Percentiles rank a stretch among this genome's conserved stretches.
Conservation (phyloP, 2,329 filamentous ascomycete genomes). For the Sporothrix mexicana region DNA sequence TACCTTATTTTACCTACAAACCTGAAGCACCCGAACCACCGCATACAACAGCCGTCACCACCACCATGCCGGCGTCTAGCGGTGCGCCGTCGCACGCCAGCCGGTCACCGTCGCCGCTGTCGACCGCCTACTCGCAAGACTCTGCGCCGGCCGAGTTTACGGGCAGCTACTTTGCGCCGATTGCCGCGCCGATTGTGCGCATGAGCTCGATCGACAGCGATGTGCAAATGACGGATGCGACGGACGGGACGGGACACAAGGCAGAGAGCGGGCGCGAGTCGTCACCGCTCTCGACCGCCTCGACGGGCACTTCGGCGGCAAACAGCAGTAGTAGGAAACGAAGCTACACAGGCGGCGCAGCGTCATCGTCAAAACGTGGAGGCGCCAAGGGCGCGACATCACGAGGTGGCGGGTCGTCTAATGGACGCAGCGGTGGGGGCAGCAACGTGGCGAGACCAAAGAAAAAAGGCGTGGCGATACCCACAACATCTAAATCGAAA, state of each 20-base stretch:
- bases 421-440: slow-evolving; percentile 13
- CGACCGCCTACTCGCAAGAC: slow-evolving; percentile 25
- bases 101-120: slow-evolving; percentile 30
- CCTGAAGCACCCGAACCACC: no score
- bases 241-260: slow-evolving; percentile 25
- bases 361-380: neutral
- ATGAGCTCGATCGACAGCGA: slow-evolving; percentile 32
- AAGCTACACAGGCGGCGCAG: neutral
- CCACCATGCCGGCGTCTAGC: slow-evolving; percentile 21
- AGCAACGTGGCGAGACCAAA: slow-evolving; percentile 3
- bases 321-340: neutral
- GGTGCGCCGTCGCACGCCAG: slow-evolving; percentile 23
- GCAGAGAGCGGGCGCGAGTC: slow-evolving; percentile 22
- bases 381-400: neutral
- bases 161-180: slow-evolving; percentile 28
- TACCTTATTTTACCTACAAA: neutral
- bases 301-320: slow-evolving; percentile 23
- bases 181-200: neutral
- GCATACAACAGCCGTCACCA: neutral
- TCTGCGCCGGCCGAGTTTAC: slow-evolving; percentile 8
- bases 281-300: slow-evolving; percentile 28
- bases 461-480: neutral
- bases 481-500: neutral
- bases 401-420: neutral
- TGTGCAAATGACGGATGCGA: slow-evolving; percentile 35